phyloP scores from a whole-genome alignment of 2,329 filamentous ascomycete genomes.

The Microdochium trichocladiopsis region DNA sequence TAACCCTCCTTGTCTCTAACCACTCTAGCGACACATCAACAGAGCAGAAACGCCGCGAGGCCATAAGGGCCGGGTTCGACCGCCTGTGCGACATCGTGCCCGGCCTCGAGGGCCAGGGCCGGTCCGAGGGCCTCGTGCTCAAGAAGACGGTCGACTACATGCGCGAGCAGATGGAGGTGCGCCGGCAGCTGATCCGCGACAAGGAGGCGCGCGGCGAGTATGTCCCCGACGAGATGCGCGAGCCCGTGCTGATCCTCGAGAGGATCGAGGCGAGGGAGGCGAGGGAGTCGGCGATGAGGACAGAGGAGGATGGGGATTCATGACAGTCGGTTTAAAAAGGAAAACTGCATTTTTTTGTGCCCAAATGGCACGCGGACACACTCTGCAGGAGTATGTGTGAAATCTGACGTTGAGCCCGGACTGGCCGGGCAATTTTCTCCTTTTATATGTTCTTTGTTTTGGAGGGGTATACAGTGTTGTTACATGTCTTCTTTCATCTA shows the following conservation, averaged over 20 bases:
- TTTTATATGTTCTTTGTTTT: background rate
- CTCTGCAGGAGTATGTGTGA: too few relatives aligned
- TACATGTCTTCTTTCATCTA: background rate
- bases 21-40: too few relatives aligned
- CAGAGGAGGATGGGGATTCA: background rate
- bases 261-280: slow-evolving; percentile 16
- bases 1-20: too few relatives aligned
- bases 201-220: slow-evolving; percentile 46
- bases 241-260: slow-evolving; percentile 25
- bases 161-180: slow-evolving; percentile 49
- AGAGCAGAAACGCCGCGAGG: slow-evolving; percentile 58
- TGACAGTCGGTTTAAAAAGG: too few relatives aligned
- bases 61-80: slow-evolving; percentile 80
- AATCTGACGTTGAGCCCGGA: too few relatives aligned
- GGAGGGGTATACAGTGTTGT: background rate
- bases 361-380: too few relatives aligned
- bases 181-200: slow-evolving; percentile 48
- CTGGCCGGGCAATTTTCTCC: background rate
- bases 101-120: slow-evolving; percentile 72
- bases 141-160: slow-evolving; percentile 63
- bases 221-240: slow-evolving; percentile 40
- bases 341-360: too few relatives aligned
- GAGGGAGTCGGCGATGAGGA: slow-evolving; percentile 5
- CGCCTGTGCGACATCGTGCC: slow-evolving; percentile 74
- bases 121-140: slow-evolving; percentile 80